Evolutionary conservation across 202 grass and related monocot species (phyloP), one percentile per base, ranked within the genome.

Genomic region (Carex sylvatica): DNA sequence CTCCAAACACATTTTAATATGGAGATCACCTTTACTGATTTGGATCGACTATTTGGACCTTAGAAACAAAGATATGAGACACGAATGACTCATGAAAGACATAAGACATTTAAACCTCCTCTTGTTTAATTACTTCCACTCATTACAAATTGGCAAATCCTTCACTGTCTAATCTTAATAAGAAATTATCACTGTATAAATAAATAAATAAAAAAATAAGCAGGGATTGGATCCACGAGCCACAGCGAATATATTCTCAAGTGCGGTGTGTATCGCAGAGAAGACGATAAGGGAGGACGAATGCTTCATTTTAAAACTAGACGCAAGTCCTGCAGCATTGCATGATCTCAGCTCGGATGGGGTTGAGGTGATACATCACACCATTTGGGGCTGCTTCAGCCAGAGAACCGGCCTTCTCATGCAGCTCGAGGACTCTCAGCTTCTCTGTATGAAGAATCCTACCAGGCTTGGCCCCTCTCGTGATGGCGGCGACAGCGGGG

Each of bases 281-380:
- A 95, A 70, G 83, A 91, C 85, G 59, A 85, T 95, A 68, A 95
- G 85, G 56, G 90, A 89, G 65, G 93, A 92, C 60, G 90, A 95
- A 20, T 92, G 93, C 86, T 95, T 95, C 87, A 89, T 95, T 35
- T 83, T 95, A 62, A 95, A 95, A 85, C 80, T 95, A 54, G 87
- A 83, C 44, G 84, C 90, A 1, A 89, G 86, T 24, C 31, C 88
- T n/a, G 85, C 78, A 33, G 90, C 85, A 47, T 91, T 95, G 82
- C 88, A 86, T 70, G 83, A 85, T 22, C 86, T 87, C 10, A 92
- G 86, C 4, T 85, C 85, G 49, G 93, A 91, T 42, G 83, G 83
- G 23, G 87, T 91, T 0, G 93, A 95, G 88, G 87, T 95, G 38
- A 92, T 92, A 49, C 86, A 91, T 70, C 93, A 95, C 65, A 91